Percentiles rank a stretch among this genome's conserved stretches.
Evolutionary conservation across 2,329 filamentous ascomycete species (phyloP).

Genomic region (Aspergillus arachidicola): DNA sequence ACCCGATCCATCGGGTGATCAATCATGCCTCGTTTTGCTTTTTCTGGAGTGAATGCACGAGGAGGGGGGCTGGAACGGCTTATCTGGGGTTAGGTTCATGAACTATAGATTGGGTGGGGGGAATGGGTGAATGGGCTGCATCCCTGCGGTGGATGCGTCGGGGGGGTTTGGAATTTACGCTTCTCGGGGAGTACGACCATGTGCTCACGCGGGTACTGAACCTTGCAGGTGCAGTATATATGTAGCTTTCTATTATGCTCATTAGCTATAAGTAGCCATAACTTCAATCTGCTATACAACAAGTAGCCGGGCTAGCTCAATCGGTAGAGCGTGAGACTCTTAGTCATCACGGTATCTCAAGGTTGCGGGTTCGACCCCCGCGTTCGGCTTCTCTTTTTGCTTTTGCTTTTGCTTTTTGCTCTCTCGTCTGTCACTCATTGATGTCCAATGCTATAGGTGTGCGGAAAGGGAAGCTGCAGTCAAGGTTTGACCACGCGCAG

Average conservation of each 20-base stretch:
- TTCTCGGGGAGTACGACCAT: background rate
- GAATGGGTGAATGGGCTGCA: background rate
- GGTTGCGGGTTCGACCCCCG: conserved; percentile 46
- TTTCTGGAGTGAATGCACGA: background rate
- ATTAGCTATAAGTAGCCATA: background rate
- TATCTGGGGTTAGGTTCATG: background rate
- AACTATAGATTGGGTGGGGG: background rate
- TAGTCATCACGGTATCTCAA: conserved; percentile 37
- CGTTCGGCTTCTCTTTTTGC: conserved; percentile 35
- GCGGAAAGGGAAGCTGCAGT: conserved; percentile 1
- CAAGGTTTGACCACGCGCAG: conserved; percentile 32
- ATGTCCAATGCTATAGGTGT: background rate
- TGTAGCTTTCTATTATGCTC: no score
- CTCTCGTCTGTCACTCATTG: background rate
- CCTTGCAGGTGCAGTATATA: background rate
- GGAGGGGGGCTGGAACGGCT: background rate
- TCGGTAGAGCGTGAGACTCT: conserved; percentile 56
- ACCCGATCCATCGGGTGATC: no score
- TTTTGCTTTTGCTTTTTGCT: background rate
- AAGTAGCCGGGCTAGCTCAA: conserved; percentile 52
- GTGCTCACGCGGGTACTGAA: background rate
- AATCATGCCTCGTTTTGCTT: background rate
- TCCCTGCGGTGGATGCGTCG: background rate
- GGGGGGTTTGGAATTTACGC: background rate
- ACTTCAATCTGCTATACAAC: background rate